A percentile compares a stretch with the other conserved stretches of the same genome.
phyloP scores from a whole-genome alignment of 75 land plant genomes.

The Cryptomeria japonica region DNA sequence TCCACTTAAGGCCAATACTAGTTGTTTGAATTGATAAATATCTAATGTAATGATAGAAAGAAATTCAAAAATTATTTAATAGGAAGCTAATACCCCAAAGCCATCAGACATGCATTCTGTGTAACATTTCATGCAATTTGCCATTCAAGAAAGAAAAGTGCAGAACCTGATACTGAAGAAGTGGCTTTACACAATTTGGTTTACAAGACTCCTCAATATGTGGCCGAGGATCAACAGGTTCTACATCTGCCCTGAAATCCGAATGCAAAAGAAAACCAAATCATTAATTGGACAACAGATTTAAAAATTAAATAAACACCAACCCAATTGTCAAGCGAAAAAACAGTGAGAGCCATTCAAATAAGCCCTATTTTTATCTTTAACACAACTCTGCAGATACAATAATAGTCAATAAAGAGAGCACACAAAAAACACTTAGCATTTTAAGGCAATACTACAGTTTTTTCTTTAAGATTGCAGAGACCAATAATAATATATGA shows the following conservation, averaged over 20 bases:
- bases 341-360: neutral
- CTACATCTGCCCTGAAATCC: slow-evolving; percentile 21
- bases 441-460: neutral
- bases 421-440: neutral
- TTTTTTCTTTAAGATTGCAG: neutral
- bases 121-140: neutral
- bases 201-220: slow-evolving; percentile 42
- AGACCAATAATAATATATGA: neutral
- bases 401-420: neutral
- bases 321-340: neutral
- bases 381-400: neutral
- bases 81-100: neutral
- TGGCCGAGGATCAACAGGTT: slow-evolving; percentile 37
- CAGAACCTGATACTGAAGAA: slow-evolving; percentile 32
- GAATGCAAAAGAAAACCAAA: neutral
- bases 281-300: neutral
- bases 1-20: neutral
- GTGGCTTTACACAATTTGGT: slow-evolving; percentile 46
- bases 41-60: neutral
- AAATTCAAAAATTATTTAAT: neutral
- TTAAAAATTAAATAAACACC: neutral
- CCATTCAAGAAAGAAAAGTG: neutral
- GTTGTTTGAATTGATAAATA: neutral
- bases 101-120: neutral
- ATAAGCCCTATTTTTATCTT: neutral